Conservation (phyloP, 345 rosid species). For the Gossypium longicalyx region DNA sequence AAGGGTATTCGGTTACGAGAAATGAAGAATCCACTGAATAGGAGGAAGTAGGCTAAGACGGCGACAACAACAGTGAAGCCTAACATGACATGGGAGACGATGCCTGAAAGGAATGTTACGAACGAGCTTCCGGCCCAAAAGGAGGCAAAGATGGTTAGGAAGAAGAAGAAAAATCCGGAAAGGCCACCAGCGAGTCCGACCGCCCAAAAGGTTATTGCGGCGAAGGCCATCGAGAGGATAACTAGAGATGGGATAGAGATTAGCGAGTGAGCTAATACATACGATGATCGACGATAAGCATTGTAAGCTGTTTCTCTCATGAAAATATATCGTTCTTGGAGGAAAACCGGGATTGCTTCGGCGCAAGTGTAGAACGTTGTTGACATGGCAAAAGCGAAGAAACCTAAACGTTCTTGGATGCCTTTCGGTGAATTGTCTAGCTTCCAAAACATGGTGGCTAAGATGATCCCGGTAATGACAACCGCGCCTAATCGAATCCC, state of each 20-base stretch:
- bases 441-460: constrained; percentile 81
- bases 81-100: constrained; percentile 77
- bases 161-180: constrained; percentile 69
- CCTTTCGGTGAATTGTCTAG: constrained; percentile 86
- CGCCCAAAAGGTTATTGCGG: constrained; percentile 67
- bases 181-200: constrained; percentile 76
- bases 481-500: constrained; percentile 83
- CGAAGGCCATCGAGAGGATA: constrained; percentile 63
- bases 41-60: constrained; percentile 74
- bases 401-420: constrained; percentile 73
- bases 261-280: constrained; percentile 77
- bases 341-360: constrained; percentile 88
- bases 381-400: constrained; percentile 95
- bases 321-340: constrained; percentile 91
- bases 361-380: constrained; percentile 95
- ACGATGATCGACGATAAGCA: constrained; percentile 84
- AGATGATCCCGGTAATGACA: constrained; percentile 71
- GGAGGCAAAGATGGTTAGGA: constrained; percentile 60
- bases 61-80: constrained; percentile 87
- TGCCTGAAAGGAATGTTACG: constrained; percentile 82
- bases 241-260: constrained; percentile 66
- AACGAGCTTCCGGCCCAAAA: constrained; percentile 97
- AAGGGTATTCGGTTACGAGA: constrained; percentile 64
- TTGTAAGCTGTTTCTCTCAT: constrained; percentile 95
- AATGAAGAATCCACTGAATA: constrained; percentile 95